Evolutionary conservation across 2,329 filamentous ascomycete genomes (phyloP), one percentile per base, ranked within the genome.

Genomic region (Clonostachys solani): DNA sequence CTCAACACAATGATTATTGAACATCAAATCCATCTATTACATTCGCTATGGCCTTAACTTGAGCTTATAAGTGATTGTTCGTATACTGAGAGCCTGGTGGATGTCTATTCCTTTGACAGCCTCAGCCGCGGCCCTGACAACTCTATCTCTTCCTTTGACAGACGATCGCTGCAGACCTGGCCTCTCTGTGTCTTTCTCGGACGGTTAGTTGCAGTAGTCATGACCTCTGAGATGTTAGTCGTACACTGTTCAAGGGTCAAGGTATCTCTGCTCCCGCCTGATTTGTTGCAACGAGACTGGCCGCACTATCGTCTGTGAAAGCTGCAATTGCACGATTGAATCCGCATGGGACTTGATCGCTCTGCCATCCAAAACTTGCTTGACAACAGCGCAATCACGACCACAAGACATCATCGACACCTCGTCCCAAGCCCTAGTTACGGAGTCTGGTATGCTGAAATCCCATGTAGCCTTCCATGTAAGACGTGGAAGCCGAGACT

Each of bases 241-340:
- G 9, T 29, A 9, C 23, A 29, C 23, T 29, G 9, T 29, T 29
- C 23, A 29, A 29, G 23, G 9, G 4, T 29, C 15, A 38, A n/a
- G 15, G 19, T 33, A 44, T 6, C 54, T 54, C 43, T 62, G 57
- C 48, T 63, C 58, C 19, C 49, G 54, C 47, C 23, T 55, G 45
- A 66, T 66, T 52, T 65, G 62, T 51, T 56, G 53, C 46, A 66
- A 56, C 46, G 63, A 67, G 47, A 64, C 43, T 40, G 62, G 59
- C 45, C 60, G 57, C 54, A 66, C 57, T 15, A 60, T 56, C 54
- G 53, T 51, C 42, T 38, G 47, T 45, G 54, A 59, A 51, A 66
- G 59, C 54, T 23, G 55, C 42, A 65, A 49, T 46, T 56, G 46
- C 43, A 52, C 50, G 46, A 65, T 59, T 42, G 61, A 59, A 59